Evolutionary conservation across 768 basidiomycete genomes (phyloP).

Genomic region (Boletus vinaceobasis): DNA sequence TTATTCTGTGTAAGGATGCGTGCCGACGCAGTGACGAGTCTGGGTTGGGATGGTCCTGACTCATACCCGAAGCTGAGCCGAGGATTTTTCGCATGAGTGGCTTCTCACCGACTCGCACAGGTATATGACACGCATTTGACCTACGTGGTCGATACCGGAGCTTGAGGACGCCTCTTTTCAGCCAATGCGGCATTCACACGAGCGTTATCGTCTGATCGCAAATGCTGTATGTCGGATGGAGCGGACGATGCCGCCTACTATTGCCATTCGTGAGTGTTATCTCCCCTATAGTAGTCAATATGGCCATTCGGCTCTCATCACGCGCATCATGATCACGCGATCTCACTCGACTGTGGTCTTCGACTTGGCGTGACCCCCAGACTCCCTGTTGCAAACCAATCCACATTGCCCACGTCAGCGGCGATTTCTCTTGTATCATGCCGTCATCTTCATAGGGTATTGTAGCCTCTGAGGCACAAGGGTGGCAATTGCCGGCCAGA

Average conservation of each 20-base stretch:
- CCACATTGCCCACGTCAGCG: not conserved
- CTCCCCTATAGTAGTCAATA: not conserved
- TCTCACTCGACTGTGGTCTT: not conserved
- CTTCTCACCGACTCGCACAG: not conserved
- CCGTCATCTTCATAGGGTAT: slow-evolving; percentile 21
- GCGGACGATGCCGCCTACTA: too few relatives aligned
- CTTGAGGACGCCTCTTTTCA: not conserved
- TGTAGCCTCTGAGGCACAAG: slow-evolving; percentile 10
- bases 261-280: not conserved
- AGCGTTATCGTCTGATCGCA: not conserved
- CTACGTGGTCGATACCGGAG: not conserved
- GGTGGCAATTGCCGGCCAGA: not conserved
- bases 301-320: not conserved
- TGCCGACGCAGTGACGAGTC: not conserved
- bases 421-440: not conserved
- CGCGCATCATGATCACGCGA: not conserved
- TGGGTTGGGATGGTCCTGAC: not conserved
- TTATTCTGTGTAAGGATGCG: too few relatives aligned
- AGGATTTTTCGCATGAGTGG: too few relatives aligned
- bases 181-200: not conserved
- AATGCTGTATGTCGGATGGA: not conserved
- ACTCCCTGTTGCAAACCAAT: not conserved
- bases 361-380: slow-evolving; percentile 11
- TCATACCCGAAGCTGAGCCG: not conserved
- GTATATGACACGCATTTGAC: not conserved